Percentiles rank a stretch among this genome's conserved stretches.
Conservation (phyloP, 73 alveolate species). For the Paramecium octaurelia region DNA sequence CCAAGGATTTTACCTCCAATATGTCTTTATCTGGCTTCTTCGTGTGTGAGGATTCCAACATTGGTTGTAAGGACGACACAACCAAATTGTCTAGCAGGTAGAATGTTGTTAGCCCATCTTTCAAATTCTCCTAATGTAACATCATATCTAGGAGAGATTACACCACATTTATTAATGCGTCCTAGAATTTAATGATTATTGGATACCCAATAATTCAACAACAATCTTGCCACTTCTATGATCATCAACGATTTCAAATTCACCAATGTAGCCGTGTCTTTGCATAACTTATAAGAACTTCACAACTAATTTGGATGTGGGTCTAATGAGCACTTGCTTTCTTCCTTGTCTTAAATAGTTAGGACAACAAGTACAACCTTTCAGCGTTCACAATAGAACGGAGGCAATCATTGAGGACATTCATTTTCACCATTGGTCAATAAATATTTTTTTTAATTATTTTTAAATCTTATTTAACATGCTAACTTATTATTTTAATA, state of each 20-base stretch:
- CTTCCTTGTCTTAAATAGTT: slow-evolving; percentile 47
- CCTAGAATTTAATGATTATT: slow-evolving; percentile 62
- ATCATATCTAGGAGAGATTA: slow-evolving; percentile 97
- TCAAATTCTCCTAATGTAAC: slow-evolving; percentile 76
- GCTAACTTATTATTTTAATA: background rate
- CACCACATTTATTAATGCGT: slow-evolving; percentile 97
- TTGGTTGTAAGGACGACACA: slow-evolving; percentile 93
- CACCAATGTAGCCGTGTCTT: slow-evolving; percentile 96
- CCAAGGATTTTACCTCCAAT: slow-evolving; percentile 98
- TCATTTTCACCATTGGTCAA: slow-evolving; percentile 87
- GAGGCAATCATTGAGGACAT: slow-evolving; percentile 92
- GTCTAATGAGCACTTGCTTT: slow-evolving; percentile 89
- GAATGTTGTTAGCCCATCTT: slow-evolving; percentile 81
- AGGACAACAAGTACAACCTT: slow-evolving; percentile 88
- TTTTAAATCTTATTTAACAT: background rate
- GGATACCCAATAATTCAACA: slow-evolving; percentile 77
- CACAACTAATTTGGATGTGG: slow-evolving; percentile 95
- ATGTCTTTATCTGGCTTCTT: slow-evolving; percentile 95
- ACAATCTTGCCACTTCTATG: slow-evolving; percentile 97
- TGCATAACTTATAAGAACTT: slow-evolving; percentile 95
- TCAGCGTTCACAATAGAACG: slow-evolving; percentile 96
- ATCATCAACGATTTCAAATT: slow-evolving; percentile 97
- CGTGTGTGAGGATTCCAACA: slow-evolving; percentile 82
- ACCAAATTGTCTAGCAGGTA: slow-evolving; percentile 98
- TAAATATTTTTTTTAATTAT: background rate